Percentiles rank a stretch among this genome's conserved stretches.
phyloP scores from a whole-genome alignment of 1,284 basidiomycete genomes.

The Ceratobasidium theobromae region DNA sequence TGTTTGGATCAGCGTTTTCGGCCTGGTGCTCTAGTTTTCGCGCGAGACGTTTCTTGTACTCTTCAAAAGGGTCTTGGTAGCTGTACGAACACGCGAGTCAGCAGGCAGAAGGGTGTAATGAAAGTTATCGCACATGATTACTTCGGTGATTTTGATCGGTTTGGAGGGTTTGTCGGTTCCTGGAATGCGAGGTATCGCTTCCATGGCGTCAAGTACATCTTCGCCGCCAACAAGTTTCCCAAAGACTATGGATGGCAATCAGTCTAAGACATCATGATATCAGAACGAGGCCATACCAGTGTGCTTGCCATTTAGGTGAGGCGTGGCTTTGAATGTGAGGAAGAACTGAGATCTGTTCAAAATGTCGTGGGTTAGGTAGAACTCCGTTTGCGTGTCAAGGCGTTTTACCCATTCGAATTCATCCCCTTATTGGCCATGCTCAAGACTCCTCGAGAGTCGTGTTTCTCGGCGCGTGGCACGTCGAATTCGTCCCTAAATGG shows the following conservation, averaged over 20 bases:
- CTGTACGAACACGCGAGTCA: constrained; percentile 26
- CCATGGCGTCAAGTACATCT: constrained; percentile 82
- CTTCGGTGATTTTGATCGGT: constrained; percentile 74
- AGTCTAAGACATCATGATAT: too few relatives aligned
- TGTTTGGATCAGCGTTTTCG: constrained; percentile 42
- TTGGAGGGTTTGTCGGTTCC: constrained; percentile 86
- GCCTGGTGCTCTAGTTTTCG: constrained; percentile 71
- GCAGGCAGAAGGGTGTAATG: constrained; percentile 11
- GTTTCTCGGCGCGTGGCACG: constrained; percentile 80
- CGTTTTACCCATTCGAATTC: constrained; percentile 75
- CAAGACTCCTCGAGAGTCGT: constrained; percentile 75
- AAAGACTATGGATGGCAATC: constrained; percentile 89
- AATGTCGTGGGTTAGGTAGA: background rate
- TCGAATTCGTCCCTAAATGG: constrained; percentile 93
- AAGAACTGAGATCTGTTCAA: constrained; percentile 80
- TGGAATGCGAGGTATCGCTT: constrained; percentile 76
- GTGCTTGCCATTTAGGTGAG: constrained; percentile 60
- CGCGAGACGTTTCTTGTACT: constrained; percentile 72
- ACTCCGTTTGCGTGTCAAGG: background rate
- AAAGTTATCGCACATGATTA: constrained; percentile 62
- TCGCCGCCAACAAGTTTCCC: constrained; percentile 95
- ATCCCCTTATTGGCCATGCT: constrained; percentile 94
- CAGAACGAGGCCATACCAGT: constrained; percentile 22
- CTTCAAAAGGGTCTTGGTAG: constrained; percentile 77
- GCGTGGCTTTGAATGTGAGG: constrained; percentile 78